Percentiles rank a stretch among this genome's conserved stretches.
Conservation (phyloP, 176 grass and related monocot genomes). For the Cymbopogon citratus region DNA sequence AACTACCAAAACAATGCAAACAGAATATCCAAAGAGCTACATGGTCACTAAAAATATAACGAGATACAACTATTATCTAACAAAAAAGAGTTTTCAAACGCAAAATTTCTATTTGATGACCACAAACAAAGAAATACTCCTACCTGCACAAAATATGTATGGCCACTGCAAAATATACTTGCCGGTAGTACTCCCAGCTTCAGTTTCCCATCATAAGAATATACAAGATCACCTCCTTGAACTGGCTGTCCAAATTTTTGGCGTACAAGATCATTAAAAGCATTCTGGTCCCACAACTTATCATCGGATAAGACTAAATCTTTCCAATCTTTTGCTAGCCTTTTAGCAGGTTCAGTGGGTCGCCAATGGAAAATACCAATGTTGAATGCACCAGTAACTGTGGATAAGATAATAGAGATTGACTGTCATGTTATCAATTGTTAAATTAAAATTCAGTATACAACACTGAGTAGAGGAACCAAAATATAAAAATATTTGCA, state of each 20-base stretch:
- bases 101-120: neutral
- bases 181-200: slow-evolving; percentile 92
- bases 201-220: slow-evolving; percentile 84
- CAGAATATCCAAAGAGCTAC: neutral
- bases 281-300: slow-evolving; percentile 88
- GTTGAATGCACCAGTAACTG: slow-evolving; percentile 87
- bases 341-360: slow-evolving; percentile 78
- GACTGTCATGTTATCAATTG: neutral
- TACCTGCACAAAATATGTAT: slow-evolving; percentile 99
- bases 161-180: slow-evolving; percentile 98
- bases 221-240: slow-evolving; percentile 64
- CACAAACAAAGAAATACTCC: slow-evolving; percentile 24
- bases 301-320: slow-evolving; percentile 74
- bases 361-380: slow-evolving; percentile 98
- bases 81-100: neutral
- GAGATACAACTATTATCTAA: neutral
- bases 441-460: neutral
- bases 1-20: neutral
- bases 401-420: slow-evolving; percentile 9
- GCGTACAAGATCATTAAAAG: slow-evolving; percentile 83
- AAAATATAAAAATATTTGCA: neutral
- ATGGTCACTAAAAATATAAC: neutral
- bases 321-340: slow-evolving; percentile 90
- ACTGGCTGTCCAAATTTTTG: slow-evolving; percentile 63
- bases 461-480: neutral